Conservation (phyloP, 2,329 filamentous ascomycete genomes). For the Zymoseptoria ardabiliae region DNA sequence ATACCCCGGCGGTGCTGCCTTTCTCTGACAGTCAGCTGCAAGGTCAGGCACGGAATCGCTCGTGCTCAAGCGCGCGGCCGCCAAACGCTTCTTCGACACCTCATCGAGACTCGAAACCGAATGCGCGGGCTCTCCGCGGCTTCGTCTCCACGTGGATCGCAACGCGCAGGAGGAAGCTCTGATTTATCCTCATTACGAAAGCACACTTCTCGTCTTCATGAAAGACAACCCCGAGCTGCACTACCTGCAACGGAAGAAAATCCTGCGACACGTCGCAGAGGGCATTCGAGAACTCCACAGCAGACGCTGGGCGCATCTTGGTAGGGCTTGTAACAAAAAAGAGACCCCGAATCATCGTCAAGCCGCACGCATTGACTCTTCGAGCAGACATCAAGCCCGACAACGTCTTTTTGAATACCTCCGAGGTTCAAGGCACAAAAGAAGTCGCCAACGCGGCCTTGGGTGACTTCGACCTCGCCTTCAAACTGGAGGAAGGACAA, state of each 20-base stretch:
- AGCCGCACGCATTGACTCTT: background rate
- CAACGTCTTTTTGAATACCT: too few species aligned
- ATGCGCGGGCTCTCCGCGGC: slow-evolving; percentile 26
- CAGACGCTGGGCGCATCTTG: slow-evolving; percentile 24
- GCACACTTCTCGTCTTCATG: slow-evolving; percentile 29
- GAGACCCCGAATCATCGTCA: background rate
- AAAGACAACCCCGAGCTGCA: slow-evolving; percentile 26
- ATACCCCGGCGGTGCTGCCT: too few species aligned
- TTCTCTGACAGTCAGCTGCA: too few species aligned
- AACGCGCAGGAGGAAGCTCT: slow-evolving; percentile 29
- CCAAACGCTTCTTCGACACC: slow-evolving; percentile 24
- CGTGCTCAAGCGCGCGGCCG: too few species aligned
- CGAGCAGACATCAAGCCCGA: background rate
- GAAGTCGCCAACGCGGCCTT: too few species aligned
- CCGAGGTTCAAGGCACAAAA: too few species aligned
- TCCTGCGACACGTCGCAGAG: slow-evolving; percentile 28
- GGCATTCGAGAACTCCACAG: slow-evolving; percentile 31
- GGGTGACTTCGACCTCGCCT: too few species aligned
- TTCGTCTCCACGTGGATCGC: slow-evolving; percentile 32
- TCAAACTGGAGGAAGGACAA: too few species aligned
- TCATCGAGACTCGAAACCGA: slow-evolving; percentile 27
- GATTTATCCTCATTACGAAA: slow-evolving; percentile 30
- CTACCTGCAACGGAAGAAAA: slow-evolving; percentile 25
- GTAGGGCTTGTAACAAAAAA: background rate
- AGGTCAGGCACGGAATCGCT: too few species aligned